phyloP scores from a whole-genome alignment of 306 rosid genomes.

The Prunus kanzakura region DNA sequence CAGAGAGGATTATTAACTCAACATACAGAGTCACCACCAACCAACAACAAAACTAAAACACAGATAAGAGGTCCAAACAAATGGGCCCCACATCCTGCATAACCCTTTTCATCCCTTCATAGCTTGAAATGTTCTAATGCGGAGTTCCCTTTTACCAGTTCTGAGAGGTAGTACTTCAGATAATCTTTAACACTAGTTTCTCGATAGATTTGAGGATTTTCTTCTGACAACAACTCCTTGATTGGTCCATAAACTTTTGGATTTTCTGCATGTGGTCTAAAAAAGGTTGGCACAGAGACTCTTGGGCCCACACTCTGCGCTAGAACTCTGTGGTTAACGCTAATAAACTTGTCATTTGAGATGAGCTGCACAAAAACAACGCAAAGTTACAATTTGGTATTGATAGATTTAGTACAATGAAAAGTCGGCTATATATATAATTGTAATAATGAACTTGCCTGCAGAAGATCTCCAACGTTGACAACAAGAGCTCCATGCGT shows the following conservation, averaged over 20 bases:
- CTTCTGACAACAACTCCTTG: slow-evolving; percentile 32
- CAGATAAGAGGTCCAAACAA: not conserved
- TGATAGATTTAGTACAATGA: not conserved
- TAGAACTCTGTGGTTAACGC: slow-evolving; percentile 36
- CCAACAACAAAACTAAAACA: not conserved
- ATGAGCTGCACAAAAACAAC: slow-evolving; percentile 12
- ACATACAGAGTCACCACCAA: not conserved
- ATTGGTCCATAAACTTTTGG: slow-evolving; percentile 33
- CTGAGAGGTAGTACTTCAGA: not conserved
- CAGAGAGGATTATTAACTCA: not conserved
- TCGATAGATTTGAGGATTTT: slow-evolving; percentile 21
- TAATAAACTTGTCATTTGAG: slow-evolving; percentile 25
- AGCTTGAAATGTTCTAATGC: slow-evolving; percentile 36
- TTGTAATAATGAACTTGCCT: slow-evolving; percentile 11
- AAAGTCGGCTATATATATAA: not conserved
- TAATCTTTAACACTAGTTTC: slow-evolving; percentile 23
- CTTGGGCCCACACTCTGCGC: slow-evolving; percentile 35
- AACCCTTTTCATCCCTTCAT: slow-evolving; percentile 3
- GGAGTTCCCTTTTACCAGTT: slow-evolving; percentile 29
- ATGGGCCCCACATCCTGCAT: not conserved
- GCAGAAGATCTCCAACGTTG: slow-evolving; percentile 24
- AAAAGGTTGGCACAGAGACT: slow-evolving; percentile 38
- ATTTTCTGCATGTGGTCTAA: not conserved
- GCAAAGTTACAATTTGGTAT: not conserved
- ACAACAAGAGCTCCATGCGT: slow-evolving; percentile 13